These are phyloP conservation scores for Petunia hybrid DNA, from an alignment of 305 asterid genomes.

Conservation along the genomic window DNA sequence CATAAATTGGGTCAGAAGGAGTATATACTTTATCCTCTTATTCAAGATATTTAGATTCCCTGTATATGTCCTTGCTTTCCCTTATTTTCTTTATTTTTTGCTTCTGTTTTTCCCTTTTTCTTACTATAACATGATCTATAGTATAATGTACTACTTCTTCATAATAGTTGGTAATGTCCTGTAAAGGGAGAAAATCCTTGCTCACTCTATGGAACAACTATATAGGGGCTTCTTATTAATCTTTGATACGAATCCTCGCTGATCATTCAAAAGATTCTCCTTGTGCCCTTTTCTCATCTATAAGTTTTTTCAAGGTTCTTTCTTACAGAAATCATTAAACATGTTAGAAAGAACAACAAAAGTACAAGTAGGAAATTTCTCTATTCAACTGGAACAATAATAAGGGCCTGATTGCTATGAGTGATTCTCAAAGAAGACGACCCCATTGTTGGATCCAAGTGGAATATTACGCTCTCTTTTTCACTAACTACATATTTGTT, in stretches of 20 bases:
- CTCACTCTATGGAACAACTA: neutral
- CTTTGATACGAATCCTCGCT: neutral
- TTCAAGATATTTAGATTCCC: no score
- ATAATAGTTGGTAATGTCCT: neutral
- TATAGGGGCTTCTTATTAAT: neutral
- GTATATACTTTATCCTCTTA: no score
- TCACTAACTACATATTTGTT: neutral
- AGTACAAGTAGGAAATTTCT: slow-evolving; percentile 12
- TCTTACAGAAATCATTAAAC: neutral
- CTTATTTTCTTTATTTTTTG: neutral
- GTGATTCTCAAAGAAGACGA: slow-evolving; percentile 11
- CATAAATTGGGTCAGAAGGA: no score
- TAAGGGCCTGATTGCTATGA: neutral
- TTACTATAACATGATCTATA: neutral
- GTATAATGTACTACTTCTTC: no score
- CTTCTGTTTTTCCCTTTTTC: neutral
- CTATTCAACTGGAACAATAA: slow-evolving; percentile 8
- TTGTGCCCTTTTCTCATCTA: neutral
- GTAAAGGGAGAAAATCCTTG: neutral
- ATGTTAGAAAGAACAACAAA: neutral
- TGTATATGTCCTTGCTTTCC: neutral
- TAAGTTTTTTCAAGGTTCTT: neutral
- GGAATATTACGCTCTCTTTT: neutral
- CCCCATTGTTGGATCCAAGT: slow-evolving; percentile 6
- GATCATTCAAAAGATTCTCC: neutral